Percentiles rank a stretch among this genome's conserved stretches.
Evolutionary conservation across 495 filamentous ascomycete species (phyloP).

Genomic region (Cladorrhinum samala): DNA sequence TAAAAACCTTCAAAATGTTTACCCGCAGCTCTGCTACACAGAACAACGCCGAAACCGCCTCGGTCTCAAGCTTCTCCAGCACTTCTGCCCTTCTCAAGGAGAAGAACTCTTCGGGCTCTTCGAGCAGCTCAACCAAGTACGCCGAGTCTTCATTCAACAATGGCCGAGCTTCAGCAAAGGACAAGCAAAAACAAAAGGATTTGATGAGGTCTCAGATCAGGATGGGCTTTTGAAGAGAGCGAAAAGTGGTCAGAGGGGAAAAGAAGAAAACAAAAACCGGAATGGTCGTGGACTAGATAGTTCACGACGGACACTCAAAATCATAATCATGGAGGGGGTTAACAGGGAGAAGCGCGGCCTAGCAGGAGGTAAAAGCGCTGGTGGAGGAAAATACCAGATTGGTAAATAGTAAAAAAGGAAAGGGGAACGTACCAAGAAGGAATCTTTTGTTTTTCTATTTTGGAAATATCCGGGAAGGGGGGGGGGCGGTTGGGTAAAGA

Average conservation of each 20-base stretch:
- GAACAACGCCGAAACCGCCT: slow-evolving; percentile 12
- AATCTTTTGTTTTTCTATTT: too few relatives aligned
- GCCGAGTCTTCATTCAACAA: not conserved
- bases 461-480: too few relatives aligned
- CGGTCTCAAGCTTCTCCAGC: slow-evolving; percentile 6
- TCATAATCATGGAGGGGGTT: not conserved
- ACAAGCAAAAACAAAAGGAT: slow-evolving; percentile 6
- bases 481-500: too few relatives aligned
- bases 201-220: slow-evolving; percentile 17
- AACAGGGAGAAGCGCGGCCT: not conserved
- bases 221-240: slow-evolving; percentile 12
- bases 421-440: too few relatives aligned
- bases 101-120: too few relatives aligned
- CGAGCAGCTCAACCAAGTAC: not conserved
- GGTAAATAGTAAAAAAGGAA: too few relatives aligned
- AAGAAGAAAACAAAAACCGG: too few relatives aligned
- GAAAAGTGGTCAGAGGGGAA: too few relatives aligned
- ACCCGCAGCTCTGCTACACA: too few relatives aligned
- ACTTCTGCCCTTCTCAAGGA: slow-evolving; percentile 18
- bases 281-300: too few relatives aligned
- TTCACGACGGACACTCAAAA: too few relatives aligned
- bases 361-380: not conserved
- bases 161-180: not conserved
- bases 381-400: not conserved
- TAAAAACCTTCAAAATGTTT: not conserved